Base-by-base conservation (phyloP, 805 yeast species). In the Candida xyloterini region DNA sequence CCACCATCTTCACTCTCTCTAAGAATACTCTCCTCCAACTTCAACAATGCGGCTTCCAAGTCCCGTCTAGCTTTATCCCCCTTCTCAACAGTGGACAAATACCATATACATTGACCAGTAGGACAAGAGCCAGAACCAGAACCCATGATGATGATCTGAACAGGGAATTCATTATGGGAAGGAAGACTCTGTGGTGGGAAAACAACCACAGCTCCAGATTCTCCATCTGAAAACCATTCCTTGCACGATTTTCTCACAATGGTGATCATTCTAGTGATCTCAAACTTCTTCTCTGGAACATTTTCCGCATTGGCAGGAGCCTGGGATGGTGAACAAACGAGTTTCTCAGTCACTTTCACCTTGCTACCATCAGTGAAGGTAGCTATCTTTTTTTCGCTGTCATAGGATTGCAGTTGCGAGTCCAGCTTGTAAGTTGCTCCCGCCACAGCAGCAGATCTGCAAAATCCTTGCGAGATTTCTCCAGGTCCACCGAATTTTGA, bases 381-480 rank as follows among this genome's bases (percentile, higher is more conserved):
- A 7, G 95, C 96, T 16, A 79, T 67, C 54, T 84, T 81, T 22
- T 77, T 66, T 20, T 60, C 65, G 25, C 82, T 78, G 59, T 91
- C 91, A 63, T 69, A 88, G 26, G 78, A 76, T 5, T 66, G 66
- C 37, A 91, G 63, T 27, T 71, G 66, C 11, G 93, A 82, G 56
- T 82, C 79, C 40, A 91, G 70, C 61, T 89, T 88, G 66, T 93
- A 91, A 24, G 95, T 87, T 39, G 97, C 84, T 39, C 98, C 98
- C 14, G 93, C 98, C 47, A 91, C 98, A 10, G 99, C 99, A 3
- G 98, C 98, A 42, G 95, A 84, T 53, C 99, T 75, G 66, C 97
- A 91, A 63, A 93, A 91, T 1, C 97, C 99, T 66, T 91, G 99
- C 11, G 95, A 81, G 20, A 91, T 69, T 64, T 91, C 99, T 38